Conservation (phyloP, 2,329 filamentous ascomycete genomes). For the Xylariomycetidae sp. region DNA sequence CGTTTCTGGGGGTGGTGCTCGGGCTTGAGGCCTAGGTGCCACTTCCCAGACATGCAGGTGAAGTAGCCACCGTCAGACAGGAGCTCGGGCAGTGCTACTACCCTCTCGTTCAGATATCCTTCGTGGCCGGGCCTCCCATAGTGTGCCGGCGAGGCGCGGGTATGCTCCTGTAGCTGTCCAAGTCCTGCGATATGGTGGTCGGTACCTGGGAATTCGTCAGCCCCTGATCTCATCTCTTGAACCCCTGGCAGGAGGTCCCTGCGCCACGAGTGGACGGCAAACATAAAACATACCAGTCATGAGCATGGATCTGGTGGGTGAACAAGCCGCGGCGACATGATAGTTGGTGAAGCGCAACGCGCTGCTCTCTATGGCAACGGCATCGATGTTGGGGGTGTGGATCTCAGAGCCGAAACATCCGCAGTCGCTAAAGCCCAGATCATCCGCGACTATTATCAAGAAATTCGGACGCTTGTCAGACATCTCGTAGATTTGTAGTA, state of each 20-base stretch:
- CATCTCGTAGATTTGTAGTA: no score
- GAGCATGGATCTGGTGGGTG: slow-evolving; percentile 9
- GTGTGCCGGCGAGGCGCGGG: slow-evolving; percentile 6
- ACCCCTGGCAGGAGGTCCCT: neutral
- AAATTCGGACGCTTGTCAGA: slow-evolving; percentile 10
- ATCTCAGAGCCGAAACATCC: slow-evolving; percentile 11
- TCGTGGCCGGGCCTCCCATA: slow-evolving; percentile 15
- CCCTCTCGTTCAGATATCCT: slow-evolving; percentile 24
- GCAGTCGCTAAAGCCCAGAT: slow-evolving; percentile 10
- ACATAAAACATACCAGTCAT: slow-evolving; percentile 7
- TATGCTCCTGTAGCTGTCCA: slow-evolving; percentile 7
- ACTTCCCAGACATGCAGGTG: slow-evolving; percentile 13
- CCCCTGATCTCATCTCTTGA: neutral
- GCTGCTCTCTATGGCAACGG: slow-evolving; percentile 5
- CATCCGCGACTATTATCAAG: slow-evolving; percentile 10
- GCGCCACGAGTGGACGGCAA: no score
- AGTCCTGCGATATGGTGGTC: slow-evolving; percentile 12
- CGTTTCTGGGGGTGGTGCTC: slow-evolving; percentile 45
- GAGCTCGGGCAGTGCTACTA: slow-evolving; percentile 11
- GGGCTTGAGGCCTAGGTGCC: slow-evolving; percentile 25
- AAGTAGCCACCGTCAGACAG: slow-evolving; percentile 20
- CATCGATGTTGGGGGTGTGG: slow-evolving; percentile 10
- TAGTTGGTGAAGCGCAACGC: slow-evolving; percentile 9
- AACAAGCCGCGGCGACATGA: slow-evolving; percentile 10
- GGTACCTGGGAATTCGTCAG: slow-evolving; percentile 4